Conservation (phyloP, 108 stramenopile genomes). For the Pseudonitzschia multistriata region DNA sequence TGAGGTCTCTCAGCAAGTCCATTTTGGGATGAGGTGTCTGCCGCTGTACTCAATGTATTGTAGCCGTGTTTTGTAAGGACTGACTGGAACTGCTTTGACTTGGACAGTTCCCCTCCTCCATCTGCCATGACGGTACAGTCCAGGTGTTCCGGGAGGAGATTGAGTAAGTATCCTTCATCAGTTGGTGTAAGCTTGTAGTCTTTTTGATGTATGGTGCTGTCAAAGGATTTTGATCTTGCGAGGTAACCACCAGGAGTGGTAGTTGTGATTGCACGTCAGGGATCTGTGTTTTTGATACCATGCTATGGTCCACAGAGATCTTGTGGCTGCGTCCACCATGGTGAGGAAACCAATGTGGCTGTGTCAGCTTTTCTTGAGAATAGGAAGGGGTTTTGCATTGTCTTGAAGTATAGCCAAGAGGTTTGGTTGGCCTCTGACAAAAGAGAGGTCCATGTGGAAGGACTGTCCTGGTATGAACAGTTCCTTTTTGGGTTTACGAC, state of each 20-base stretch:
- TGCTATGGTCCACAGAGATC: background rate
- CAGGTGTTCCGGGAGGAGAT: background rate
- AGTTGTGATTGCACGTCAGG: background rate
- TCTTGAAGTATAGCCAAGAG: too few species aligned
- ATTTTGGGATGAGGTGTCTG: constrained; percentile 16
- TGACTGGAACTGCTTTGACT: background rate
- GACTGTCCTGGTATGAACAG: too few species aligned
- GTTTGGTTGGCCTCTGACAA: background rate
- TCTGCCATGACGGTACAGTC: background rate
- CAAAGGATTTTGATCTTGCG: background rate
- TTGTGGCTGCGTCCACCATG: background rate
- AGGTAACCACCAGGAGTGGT: background rate
- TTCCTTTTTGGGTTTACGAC: too few species aligned
- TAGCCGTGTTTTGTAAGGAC: background rate
- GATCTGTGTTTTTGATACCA: background rate
- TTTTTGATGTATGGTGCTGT: background rate
- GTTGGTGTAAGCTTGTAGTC: background rate
- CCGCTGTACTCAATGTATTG: background rate
- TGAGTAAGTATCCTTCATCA: background rate
- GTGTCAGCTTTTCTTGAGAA: background rate
- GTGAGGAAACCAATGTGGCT: background rate
- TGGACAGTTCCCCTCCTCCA: constrained; percentile 15
- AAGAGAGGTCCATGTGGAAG: background rate
- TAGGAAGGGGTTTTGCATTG: background rate
- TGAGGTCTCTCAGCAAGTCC: constrained; percentile 19